Conservation (phyloP, 805 yeast genomes). For the Candida broadrunensis region DNA sequence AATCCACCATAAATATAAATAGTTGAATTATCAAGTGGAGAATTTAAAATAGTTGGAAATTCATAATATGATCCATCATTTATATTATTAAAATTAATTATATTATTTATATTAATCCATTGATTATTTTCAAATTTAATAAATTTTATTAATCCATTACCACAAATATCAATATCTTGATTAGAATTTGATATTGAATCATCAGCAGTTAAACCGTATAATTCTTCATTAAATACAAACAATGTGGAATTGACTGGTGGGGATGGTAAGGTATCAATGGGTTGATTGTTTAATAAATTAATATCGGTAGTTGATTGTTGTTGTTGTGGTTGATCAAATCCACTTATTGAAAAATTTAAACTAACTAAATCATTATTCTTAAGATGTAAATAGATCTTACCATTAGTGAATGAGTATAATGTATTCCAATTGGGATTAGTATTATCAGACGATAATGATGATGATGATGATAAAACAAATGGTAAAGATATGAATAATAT, state of each 20-base stretch:
- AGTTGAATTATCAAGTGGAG: slow-evolving; percentile 28
- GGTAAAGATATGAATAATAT: background rate
- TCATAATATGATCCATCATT: slow-evolving; percentile 27
- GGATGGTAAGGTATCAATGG: slow-evolving; percentile 15
- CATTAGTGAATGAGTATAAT: slow-evolving; percentile 30
- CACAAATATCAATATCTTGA: slow-evolving; percentile 14
- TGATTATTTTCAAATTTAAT: slow-evolving; percentile 14
- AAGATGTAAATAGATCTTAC: slow-evolving; percentile 32
- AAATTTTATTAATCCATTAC: slow-evolving; percentile 22
- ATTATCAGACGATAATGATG: background rate
- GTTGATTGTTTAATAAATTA: slow-evolving; percentile 18
- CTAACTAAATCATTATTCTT: slow-evolving; percentile 34
- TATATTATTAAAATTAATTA: slow-evolving; percentile 8
- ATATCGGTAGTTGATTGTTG: slow-evolving; percentile 8
- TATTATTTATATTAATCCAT: slow-evolving; percentile 14
- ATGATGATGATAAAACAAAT: background rate
- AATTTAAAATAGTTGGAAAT: slow-evolving; percentile 42
- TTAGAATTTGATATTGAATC: background rate
- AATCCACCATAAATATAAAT: slow-evolving; percentile 58
- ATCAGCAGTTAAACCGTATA: slow-evolving; percentile 26
- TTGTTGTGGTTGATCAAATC: slow-evolving; percentile 20
- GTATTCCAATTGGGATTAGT: slow-evolving; percentile 25
- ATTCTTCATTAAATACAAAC: slow-evolving; percentile 21
- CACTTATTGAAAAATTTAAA: slow-evolving; percentile 33
- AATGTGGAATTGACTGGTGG: slow-evolving; percentile 34